Base-by-base conservation (phyloP, 257 asterid species). In the Datura wrightii region DNA sequence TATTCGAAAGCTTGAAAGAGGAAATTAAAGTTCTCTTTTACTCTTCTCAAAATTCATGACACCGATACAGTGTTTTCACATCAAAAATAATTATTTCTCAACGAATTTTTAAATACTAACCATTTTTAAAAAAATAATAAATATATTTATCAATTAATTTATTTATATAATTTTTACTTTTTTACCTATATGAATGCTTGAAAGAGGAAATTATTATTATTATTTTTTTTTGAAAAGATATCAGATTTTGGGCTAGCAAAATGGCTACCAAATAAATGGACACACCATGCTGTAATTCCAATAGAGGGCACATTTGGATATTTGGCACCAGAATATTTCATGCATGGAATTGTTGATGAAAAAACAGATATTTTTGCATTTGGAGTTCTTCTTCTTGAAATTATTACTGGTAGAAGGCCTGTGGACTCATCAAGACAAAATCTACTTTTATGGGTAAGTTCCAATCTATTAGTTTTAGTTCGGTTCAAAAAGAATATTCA, bases 271-370 rank as follows among this genome's bases (percentile, higher is more conserved):
- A 90, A 88, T 84, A 91, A 93, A 85, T 91, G 95, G 97, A 93
- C 95, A 62, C 98, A 94, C 74, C 99, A 92, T 81, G 94, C 97
- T 10, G 98, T 88, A 54, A 71, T 88, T 63, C 94, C 97, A 59
- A 89, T 95, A 31, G 97, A 95, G 85, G 99, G 99, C 7, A 95
- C 98, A 50, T 95, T 94, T 74, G 99, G 99, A 10, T 95, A 93
- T 82, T 84, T 94, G 41, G 97, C 99, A 39, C 99, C 98, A 16
- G 99, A 95, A 83, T 95, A 90, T 86, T 92, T 94, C 85, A 89
- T 95, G 94, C 95, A 93, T 65, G 99, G 99, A 11, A 92, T 91
- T 84, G 99, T 94, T 3, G 98, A 95, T 83, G 99, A 94, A 84
- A 94, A 95, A 83, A 94, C 92, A 0, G 99, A 95, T 83, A 88